Conservation (phyloP, 805 yeast genomes). For the Saturnispora serradocipensis region DNA sequence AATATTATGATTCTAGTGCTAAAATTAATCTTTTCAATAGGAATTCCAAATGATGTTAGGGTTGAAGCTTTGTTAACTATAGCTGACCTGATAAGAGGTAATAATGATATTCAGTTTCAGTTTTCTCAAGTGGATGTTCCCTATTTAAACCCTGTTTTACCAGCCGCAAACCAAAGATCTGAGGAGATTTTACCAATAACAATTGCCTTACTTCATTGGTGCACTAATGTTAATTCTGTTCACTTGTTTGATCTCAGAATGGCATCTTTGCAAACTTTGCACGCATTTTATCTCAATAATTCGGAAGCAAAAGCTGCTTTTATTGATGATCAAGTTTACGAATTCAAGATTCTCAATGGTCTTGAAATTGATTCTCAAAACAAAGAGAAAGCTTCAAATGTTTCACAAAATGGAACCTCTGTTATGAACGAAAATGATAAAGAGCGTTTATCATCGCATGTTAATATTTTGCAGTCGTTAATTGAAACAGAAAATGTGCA, state of each 20-base stretch:
- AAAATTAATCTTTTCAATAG: conserved; percentile 58
- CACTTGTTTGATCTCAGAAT: conserved; percentile 77
- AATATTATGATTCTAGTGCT: conserved; percentile 60
- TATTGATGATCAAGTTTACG: conserved; percentile 52
- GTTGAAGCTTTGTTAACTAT: conserved; percentile 62
- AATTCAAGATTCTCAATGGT: conserved; percentile 28
- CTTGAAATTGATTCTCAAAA: conserved; percentile 7
- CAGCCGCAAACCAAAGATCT: conserved; percentile 24
- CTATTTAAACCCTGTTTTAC: conserved; percentile 59
- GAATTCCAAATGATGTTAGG: conserved; percentile 58
- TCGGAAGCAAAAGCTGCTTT: conserved; percentile 52
- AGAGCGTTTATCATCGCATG: conserved; percentile 19
- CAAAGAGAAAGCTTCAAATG: not conserved
- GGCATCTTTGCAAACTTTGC: conserved; percentile 58
- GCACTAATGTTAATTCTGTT: conserved; percentile 66
- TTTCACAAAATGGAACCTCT: not conserved
- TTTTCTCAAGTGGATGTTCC: conserved; percentile 88
- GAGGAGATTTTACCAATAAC: conserved; percentile 54
- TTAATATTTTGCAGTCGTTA: conserved; percentile 60
- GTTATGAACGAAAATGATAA: not conserved
- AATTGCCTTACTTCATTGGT: conserved; percentile 74
- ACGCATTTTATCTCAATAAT: conserved; percentile 61
- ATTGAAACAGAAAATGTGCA: conserved; percentile 68
- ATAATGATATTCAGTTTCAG: conserved; percentile 55
- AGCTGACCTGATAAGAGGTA: conserved; percentile 66